These are phyloP conservation scores for Aspergillus hiratsukae DNA, from an alignment of 2,329 filamentous ascomycete genomes.

Conservation along the genomic window DNA sequence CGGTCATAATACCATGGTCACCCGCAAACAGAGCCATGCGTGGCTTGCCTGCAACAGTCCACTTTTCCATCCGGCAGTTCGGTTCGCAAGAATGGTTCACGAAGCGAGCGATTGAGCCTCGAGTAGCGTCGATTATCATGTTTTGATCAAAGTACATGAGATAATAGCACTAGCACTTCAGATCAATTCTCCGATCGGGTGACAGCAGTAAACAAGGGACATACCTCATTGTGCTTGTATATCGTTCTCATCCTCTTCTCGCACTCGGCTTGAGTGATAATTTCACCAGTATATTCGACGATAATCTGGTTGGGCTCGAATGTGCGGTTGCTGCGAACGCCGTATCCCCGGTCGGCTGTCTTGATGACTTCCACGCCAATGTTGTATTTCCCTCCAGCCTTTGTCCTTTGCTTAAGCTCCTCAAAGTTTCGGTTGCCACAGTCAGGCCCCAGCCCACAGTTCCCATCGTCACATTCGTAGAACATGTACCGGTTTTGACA, in stretches of 20 bases:
- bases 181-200: slow-evolving; percentile 8
- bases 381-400: slow-evolving; percentile 77
- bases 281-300: slow-evolving; percentile 96
- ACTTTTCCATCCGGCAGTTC: slow-evolving; percentile 97
- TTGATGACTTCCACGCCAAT: slow-evolving; percentile 94
- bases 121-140: slow-evolving; percentile 96
- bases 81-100: slow-evolving; percentile 97
- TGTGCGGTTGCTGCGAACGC: slow-evolving; percentile 82
- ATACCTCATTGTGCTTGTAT: slow-evolving; percentile 89
- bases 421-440: slow-evolving; percentile 90
- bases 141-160: slow-evolving; percentile 98
- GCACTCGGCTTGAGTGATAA: slow-evolving; percentile 91
- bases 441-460: slow-evolving; percentile 74
- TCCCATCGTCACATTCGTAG: slow-evolving; percentile 89
- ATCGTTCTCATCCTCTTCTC: slow-evolving; percentile 87
- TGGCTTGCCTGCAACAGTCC: slow-evolving; percentile 89
- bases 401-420: slow-evolving; percentile 67
- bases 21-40: slow-evolving; percentile 96
- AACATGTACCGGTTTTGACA: slow-evolving; percentile 97
- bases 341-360: slow-evolving; percentile 81
- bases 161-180: slow-evolving; percentile 73
- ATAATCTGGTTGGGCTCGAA: slow-evolving; percentile 92
- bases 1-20: slow-evolving; percentile 82
- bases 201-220: slow-evolving; percentile 22
- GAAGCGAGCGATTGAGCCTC: slow-evolving; percentile 92